These are phyloP conservation scores for Oryza glaberrima DNA, from an alignment of 176 grass and related monocot genomes.

Conservation along the genomic window DNA sequence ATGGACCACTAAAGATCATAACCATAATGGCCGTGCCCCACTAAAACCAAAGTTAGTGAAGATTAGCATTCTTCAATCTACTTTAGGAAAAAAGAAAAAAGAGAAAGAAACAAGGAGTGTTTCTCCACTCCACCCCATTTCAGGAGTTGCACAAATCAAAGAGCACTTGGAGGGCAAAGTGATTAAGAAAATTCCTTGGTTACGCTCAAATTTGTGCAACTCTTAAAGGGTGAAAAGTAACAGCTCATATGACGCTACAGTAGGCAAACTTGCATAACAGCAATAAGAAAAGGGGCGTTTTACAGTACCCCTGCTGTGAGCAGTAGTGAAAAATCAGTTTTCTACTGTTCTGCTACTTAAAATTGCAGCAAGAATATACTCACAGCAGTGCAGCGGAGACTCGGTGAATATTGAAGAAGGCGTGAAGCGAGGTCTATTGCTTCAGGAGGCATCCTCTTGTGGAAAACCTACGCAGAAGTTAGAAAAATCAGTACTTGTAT, in stretches of 20 bases:
- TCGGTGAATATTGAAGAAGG: conserved; percentile 67
- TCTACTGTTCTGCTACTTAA: background rate
- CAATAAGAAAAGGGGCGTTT: background rate
- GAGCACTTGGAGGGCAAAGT: background rate
- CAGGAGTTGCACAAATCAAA: background rate
- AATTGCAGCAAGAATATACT: conserved; percentile 1
- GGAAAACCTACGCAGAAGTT: conserved; percentile 50
- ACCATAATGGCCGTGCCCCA: conserved; percentile 1
- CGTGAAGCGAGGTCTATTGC: conserved; percentile 63
- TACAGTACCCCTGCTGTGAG: too few species aligned
- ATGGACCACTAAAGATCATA: background rate
- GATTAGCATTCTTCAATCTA: conserved; percentile 17
- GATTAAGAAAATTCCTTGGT: background rate
- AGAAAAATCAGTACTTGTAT: background rate
- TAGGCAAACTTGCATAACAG: background rate
- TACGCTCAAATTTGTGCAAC: background rate
- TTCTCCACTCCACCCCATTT: background rate
- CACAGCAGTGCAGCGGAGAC: conserved; percentile 63
- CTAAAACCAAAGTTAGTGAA: background rate
- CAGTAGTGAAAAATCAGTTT: background rate
- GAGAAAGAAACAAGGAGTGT: background rate
- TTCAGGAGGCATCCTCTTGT: conserved; percentile 72
- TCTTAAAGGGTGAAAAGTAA: background rate
- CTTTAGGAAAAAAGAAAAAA: background rate
- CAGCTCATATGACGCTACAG: background rate